Base-by-base conservation (phyloP, 768 basidiomycete genomes). In the Kwoniella europaea region DNA sequence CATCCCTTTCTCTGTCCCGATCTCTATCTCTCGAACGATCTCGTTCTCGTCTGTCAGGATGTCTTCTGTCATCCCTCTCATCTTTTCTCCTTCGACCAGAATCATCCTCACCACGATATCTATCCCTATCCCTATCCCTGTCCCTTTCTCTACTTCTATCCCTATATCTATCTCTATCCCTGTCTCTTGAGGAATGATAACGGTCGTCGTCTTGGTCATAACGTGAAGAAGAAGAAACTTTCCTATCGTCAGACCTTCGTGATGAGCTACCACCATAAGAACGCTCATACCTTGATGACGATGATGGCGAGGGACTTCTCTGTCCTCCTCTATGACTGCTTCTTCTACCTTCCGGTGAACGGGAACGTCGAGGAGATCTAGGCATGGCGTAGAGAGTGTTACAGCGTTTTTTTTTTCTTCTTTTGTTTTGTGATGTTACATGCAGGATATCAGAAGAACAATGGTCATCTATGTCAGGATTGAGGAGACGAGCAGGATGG, bases 211-310 rank as follows among this genome's bases (percentile, higher is more conserved):
- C 46, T 18, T 35, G 35, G 64, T 71, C 69, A 54, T 71, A 65
- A 56, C 69, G 69, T 16, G 68, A 71, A n/a, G 46, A 50, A n/a
- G 46, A 50, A 24, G 52, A 70, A 67, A 53, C 50, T 55, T 68
- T 72, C 22, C 72, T 27, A 43, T 78, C 76, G 68, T 75, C 74
- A 74, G 72, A 73, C 50, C 74, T 54, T 65, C 58, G 29, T 43
- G 71, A 60, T 53, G 75, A 74, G 52, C 63, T 50, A 41, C 62
- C 56, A 60, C 66, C 52, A 27, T 71, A 67, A 53, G 75, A 68
- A 22, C 74, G 69, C 54, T 77, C 76, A 64, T 77, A 77, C 73
- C 76, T 62, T n/a, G 42, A 59, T 22, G 66, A 65, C n/a, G 44
- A n/a, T n/a, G 69, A 66, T 15, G 66, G 72, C 13, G 72, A 73